Conservation (phyloP, 495 filamentous ascomycete species). For the Thozetella sp. region DNA sequence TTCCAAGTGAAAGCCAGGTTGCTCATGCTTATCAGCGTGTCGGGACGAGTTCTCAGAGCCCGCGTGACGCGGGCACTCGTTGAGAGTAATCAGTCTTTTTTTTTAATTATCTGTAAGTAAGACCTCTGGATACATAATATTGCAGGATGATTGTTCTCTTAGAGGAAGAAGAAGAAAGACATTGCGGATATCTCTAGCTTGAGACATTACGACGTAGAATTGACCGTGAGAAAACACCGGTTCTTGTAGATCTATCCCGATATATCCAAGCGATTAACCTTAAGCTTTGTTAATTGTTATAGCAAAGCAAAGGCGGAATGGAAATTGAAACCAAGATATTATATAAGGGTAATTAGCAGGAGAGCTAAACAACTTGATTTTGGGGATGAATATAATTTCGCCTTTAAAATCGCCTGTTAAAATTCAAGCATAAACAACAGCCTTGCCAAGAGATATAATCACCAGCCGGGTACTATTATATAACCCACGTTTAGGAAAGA, state of each 20-base stretch:
- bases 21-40: no score
- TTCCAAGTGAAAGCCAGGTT: no score
- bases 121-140: background rate
- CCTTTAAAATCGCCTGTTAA: background rate
- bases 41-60: no score
- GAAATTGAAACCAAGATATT: conserved; percentile 12
- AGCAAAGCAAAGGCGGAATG: conserved; percentile 14
- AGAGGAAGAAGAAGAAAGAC: background rate
- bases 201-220: conserved; percentile 11
- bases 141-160: background rate
- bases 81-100: no score
- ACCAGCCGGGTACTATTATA: background rate
- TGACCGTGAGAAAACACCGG: conserved; percentile 6
- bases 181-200: conserved; percentile 2
- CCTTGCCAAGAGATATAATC: background rate
- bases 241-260: conserved; percentile 9
- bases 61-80: no score
- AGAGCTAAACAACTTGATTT: background rate
- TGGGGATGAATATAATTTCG: background rate
- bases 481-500: background rate
- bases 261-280: conserved; percentile 9
- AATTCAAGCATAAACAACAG: background rate
- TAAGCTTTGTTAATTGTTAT: conserved; percentile 20
- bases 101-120: no score
- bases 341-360: background rate